Base-by-base conservation (phyloP, 495 filamentous ascomycete genomes). In the Penicillium desertorum region DNA sequence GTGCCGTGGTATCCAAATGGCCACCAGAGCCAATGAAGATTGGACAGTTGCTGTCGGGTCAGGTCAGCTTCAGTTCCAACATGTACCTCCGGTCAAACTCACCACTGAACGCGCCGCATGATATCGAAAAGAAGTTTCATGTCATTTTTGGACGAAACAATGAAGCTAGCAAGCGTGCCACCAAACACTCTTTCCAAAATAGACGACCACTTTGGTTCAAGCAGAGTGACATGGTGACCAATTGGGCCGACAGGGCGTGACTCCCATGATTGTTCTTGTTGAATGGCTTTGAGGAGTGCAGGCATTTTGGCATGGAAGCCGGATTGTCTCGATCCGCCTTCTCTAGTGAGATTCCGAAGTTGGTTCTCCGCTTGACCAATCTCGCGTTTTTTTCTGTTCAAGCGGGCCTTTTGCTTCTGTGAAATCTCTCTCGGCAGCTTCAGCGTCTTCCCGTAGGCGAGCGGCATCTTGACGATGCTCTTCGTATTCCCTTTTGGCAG, bases 181-280 rank as follows among this genome's bases (percentile, higher is more conserved):
- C 89, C 89, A 42, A 96, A 72, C 4, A 80, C 80, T 56, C 79
- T 84, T 66, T 99, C 94, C 9, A 98, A 67, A 50, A 92, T 83
- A n/a, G 80, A 83, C 6, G 87, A 86, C 94, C 94, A 99, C 63
- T 88, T 76, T 6, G 89, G 88, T 57, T 94, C 85, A 23, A 85
- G 76, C 37, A 98, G 70, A 51, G 82, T 84, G 22, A 98, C 78
- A 62, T 91, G 81, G 10, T 82, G 72, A 22, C 91, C 95, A 12
- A 97, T 79, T 0, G 94, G 94, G 0, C 94, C 94, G 34, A 97
- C 77, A 45, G 95, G 94, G 43, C 80, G 88, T 37, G 80, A 74
- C 22, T 73, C 69, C 60, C 94, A 97, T 1, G 84, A 71, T 2
- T 53, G 61, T 51, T 96, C 90, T 42, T 79, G 71, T 6, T 83